Conservation (phyloP, 176 grass and related monocot genomes). For the Aegilops speltoides region DNA sequence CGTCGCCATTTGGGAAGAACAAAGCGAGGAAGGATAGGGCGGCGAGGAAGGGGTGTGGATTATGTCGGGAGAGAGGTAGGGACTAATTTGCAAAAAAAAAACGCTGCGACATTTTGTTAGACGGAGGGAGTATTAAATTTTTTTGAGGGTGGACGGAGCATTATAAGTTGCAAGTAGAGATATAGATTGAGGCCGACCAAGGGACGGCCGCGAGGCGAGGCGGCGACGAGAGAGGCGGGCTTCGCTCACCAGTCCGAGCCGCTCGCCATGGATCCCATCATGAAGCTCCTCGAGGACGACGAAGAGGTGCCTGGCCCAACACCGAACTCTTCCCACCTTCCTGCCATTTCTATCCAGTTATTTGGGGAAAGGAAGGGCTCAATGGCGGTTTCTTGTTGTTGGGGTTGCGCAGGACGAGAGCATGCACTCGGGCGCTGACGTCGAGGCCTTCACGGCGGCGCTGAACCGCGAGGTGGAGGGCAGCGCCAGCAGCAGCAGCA, state of each 20-base stretch:
- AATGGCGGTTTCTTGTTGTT: constrained; percentile 32
- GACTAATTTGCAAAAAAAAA: no score
- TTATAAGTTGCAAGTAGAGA: neutral
- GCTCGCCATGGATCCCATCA: constrained; percentile 85
- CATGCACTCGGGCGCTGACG: constrained; percentile 88
- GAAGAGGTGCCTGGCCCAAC: constrained; percentile 62
- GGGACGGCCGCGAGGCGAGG: neutral
- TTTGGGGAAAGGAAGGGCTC: neutral
- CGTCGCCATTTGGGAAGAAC: no score
- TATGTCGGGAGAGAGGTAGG: no score
- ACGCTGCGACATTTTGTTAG: no score
- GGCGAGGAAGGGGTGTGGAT: no score
- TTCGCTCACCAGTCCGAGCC: neutral
- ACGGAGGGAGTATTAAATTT: no score
- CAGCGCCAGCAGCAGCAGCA: constrained; percentile 19
- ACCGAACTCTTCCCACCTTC: neutral
- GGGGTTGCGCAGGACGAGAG: constrained; percentile 73
- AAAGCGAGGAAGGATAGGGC: no score
- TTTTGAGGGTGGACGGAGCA: no score
- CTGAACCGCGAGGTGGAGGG: constrained; percentile 94
- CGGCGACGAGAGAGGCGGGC: neutral
- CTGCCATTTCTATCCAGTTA: constrained; percentile 23
- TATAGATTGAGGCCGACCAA: constrained; percentile 11
- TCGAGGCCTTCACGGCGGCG: constrained; percentile 86
- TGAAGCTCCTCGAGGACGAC: constrained; percentile 92